phyloP scores from a whole-genome alignment of 345 rosid species.

The Eucalyptus victrix region DNA sequence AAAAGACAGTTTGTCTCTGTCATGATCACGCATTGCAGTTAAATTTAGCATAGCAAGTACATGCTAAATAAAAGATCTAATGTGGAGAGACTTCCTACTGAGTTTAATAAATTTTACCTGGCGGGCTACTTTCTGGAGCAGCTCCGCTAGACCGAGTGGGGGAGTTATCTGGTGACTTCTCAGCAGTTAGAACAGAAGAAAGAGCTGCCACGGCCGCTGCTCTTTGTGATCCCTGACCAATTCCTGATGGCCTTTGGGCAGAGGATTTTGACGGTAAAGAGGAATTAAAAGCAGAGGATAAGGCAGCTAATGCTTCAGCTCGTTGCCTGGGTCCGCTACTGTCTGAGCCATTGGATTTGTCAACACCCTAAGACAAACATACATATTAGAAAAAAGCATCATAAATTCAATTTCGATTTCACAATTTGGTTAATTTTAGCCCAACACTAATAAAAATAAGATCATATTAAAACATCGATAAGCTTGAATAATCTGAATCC shows the following conservation, averaged over 20 bases:
- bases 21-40: background rate
- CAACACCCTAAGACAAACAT: constrained; percentile 18
- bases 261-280: constrained; percentile 41
- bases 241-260: constrained; percentile 25
- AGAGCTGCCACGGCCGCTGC: constrained; percentile 98
- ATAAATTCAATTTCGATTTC: background rate
- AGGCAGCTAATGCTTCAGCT: constrained; percentile 84
- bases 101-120: constrained; percentile 16
- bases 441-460: background rate
- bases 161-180: constrained; percentile 59
- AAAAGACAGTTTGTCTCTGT: background rate
- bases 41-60: background rate
- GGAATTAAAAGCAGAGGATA: constrained; percentile 63
- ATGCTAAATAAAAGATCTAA: background rate
- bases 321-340: constrained; percentile 72
- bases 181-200: constrained; percentile 81
- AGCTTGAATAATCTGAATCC: background rate
- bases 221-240: constrained; percentile 67
- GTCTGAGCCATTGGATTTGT: constrained; percentile 55
- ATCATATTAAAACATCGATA: background rate
- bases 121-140: constrained; percentile 23
- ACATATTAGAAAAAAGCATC: background rate
- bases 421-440: background rate
- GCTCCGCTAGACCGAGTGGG: constrained; percentile 38
- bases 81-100: background rate